phyloP scores from a whole-genome alignment of 805 yeast genomes.

The Starmerella sp. region DNA sequence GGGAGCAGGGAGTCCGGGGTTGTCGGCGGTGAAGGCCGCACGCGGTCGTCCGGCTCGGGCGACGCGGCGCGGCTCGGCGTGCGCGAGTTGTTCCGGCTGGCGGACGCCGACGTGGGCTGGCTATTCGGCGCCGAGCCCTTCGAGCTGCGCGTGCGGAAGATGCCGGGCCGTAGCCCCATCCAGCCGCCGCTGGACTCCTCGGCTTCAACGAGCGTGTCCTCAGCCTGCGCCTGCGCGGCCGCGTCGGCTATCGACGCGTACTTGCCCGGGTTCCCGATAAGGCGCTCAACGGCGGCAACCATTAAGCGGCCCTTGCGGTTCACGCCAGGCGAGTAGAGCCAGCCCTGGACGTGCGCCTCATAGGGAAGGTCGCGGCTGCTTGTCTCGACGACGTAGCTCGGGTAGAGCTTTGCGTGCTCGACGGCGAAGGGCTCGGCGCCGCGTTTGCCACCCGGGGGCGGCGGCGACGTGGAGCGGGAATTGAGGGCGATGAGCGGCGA shows the following conservation, averaged over 20 bases:
- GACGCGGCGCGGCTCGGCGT: not conserved
- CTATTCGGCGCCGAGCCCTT: slow-evolving; percentile 1
- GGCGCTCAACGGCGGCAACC: slow-evolving; percentile 22
- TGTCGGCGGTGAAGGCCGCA: not conserved
- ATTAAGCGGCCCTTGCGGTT: slow-evolving; percentile 61
- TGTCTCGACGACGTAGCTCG: slow-evolving; percentile 17
- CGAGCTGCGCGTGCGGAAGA: slow-evolving; percentile 15
- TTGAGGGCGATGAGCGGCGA: not conserved
- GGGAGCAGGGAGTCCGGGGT: not conserved
- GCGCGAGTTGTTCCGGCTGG: not conserved
- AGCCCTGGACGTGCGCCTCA: slow-evolving; percentile 45
- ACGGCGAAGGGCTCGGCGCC: not conserved
- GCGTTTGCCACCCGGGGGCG: not conserved
- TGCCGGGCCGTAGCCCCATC: slow-evolving; percentile 8
- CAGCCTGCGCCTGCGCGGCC: slow-evolving; percentile 10
- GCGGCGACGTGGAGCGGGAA: not conserved
- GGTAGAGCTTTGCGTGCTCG: slow-evolving; percentile 14
- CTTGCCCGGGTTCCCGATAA: slow-evolving; percentile 25
- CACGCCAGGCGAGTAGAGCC: slow-evolving; percentile 59
- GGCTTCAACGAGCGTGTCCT: not conserved
- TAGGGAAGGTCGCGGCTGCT: not conserved
- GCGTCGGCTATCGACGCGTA: slow-evolving; percentile 18
- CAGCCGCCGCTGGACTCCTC: not conserved
- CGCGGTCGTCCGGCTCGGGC: not conserved
- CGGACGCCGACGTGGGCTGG: not conserved